Evolutionary conservation across 2,329 filamentous ascomycete genomes (phyloP).

Genomic region (Cercospora sp.): DNA sequence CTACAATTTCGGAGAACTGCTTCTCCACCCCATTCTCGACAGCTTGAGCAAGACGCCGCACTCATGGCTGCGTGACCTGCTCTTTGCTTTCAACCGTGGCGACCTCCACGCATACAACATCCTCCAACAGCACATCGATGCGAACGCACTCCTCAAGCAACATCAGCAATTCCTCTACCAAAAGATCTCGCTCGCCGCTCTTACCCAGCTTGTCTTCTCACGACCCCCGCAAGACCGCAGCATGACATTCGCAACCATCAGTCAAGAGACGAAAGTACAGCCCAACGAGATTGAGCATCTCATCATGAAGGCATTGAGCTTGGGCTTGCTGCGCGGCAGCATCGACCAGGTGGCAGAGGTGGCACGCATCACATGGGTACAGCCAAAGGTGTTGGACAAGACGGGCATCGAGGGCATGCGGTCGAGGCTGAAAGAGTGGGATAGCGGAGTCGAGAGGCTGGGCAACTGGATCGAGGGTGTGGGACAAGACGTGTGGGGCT

Average conservation of each 20-base stretch:
- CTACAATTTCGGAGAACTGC: slow-evolving; percentile 99
- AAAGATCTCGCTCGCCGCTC: slow-evolving; percentile 94
- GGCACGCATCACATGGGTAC: slow-evolving; percentile 96
- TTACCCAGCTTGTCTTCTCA: slow-evolving; percentile 95
- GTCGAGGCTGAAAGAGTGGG: slow-evolving; percentile 85
- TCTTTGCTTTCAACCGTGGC: slow-evolving; percentile 96
- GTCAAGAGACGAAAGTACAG: slow-evolving; percentile 87
- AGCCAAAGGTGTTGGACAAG: slow-evolving; percentile 96
- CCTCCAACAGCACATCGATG: slow-evolving; percentile 68
- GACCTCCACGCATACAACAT: slow-evolving; percentile 85
- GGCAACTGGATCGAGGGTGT: slow-evolving; percentile 96
- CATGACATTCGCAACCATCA: slow-evolving; percentile 87
- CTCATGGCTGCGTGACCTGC: slow-evolving; percentile 88
- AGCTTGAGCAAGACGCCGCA: slow-evolving; percentile 73
- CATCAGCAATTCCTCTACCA: slow-evolving; percentile 86
- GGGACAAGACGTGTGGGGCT: slow-evolving; percentile 94
- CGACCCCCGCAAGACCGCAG: slow-evolving; percentile 92
- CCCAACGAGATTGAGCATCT: slow-evolving; percentile 94
- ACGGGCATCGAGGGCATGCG: slow-evolving; percentile 93
- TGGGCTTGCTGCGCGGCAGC: slow-evolving; percentile 84
- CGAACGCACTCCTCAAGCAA: slow-evolving; percentile 74
- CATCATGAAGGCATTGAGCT: slow-evolving; percentile 97
- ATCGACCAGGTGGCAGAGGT: slow-evolving; percentile 96
- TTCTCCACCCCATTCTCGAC: slow-evolving; percentile 93
- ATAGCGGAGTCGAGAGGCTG: slow-evolving; percentile 90